A percentile compares a stretch with the other conserved stretches of the same genome.
Conservation (phyloP, 805 yeast species). For the Saccharomycopsis sp. region DNA sequence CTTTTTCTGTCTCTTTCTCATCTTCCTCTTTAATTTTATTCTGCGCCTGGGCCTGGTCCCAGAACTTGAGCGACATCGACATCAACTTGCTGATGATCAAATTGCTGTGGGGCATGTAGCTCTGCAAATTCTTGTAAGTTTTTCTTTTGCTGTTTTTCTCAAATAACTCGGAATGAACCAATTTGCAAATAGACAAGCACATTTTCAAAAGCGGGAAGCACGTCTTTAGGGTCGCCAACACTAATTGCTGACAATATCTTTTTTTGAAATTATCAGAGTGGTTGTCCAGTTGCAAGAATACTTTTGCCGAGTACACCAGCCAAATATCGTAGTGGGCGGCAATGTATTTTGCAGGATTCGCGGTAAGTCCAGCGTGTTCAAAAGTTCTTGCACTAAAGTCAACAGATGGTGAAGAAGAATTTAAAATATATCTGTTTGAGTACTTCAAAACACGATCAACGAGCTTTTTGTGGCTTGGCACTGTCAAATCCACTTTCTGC, state of each 20-base stretch:
- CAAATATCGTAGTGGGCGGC: slow-evolving; percentile 38
- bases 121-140: slow-evolving; percentile 5
- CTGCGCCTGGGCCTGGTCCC: slow-evolving; percentile 52
- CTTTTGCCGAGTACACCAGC: slow-evolving; percentile 44
- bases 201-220: slow-evolving; percentile 43
- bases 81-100: slow-evolving; percentile 30
- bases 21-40: slow-evolving; percentile 40
- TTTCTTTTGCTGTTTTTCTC: too few relatives aligned
- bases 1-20: too few relatives aligned
- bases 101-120: slow-evolving; percentile 3
- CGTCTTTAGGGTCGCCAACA: slow-evolving; percentile 43
- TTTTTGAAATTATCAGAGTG: slow-evolving; percentile 55
- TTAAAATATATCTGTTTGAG: slow-evolving; percentile 4
- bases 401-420: neutral
- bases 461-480: slow-evolving; percentile 6
- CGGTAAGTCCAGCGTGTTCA: slow-evolving; percentile 38
- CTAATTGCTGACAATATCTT: slow-evolving; percentile 51
- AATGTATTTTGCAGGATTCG: slow-evolving; percentile 35
- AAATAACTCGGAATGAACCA: neutral
- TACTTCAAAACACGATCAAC: slow-evolving; percentile 8
- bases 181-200: slow-evolving; percentile 27
- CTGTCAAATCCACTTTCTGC: slow-evolving; percentile 2
- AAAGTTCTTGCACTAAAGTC: slow-evolving; percentile 22
- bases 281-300: slow-evolving; percentile 46
- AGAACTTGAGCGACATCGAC: slow-evolving; percentile 34